A percentile compares a stretch with the other conserved stretches of the same genome.
phyloP scores from a whole-genome alignment of 306 rosid genomes.

The Fragaria vesca region DNA sequence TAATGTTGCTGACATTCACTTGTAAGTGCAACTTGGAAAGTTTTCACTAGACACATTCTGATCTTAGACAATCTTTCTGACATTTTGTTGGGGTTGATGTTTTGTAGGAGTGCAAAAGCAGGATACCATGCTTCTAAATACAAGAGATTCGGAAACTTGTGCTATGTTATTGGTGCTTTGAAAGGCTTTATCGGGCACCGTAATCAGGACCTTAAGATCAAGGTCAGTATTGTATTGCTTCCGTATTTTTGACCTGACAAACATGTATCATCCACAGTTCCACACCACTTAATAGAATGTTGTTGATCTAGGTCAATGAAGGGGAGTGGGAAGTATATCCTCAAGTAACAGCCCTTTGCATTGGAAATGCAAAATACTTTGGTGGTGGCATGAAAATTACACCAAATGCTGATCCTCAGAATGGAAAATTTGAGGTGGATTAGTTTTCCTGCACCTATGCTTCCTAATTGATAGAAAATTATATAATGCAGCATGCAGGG shows the following conservation, averaged over 20 bases:
- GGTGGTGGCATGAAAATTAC: slow-evolving; percentile 98
- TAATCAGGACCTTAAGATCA: slow-evolving; percentile 75
- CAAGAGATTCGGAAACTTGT: slow-evolving; percentile 84
- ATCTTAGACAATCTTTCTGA: slow-evolving; percentile 20
- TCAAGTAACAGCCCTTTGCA: slow-evolving; percentile 79
- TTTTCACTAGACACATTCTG: slow-evolving; percentile 13
- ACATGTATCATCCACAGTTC: slow-evolving; percentile 1
- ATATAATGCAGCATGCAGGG: not conserved
- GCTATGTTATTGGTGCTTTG: slow-evolving; percentile 89
- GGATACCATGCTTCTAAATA: slow-evolving; percentile 82
- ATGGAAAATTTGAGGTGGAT: slow-evolving; percentile 70
- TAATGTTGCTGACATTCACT: slow-evolving; percentile 91
- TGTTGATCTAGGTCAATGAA: slow-evolving; percentile 59
- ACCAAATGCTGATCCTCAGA: slow-evolving; percentile 75
- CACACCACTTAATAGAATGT: slow-evolving; percentile 7
- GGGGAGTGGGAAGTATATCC: slow-evolving; percentile 77
- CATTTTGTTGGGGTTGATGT: slow-evolving; percentile 11
- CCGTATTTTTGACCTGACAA: not conserved
- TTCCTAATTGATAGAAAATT: not conserved
- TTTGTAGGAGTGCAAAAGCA: slow-evolving; percentile 91
- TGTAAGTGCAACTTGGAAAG: slow-evolving; percentile 63
- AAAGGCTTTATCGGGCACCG: slow-evolving; percentile 84
- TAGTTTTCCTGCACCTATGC: slow-evolving; percentile 12
- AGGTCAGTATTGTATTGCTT: slow-evolving; percentile 42
- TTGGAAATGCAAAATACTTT: slow-evolving; percentile 89